Percentiles rank a stretch among this genome's conserved stretches.
These are phyloP conservation scores for Nyssa sinensis DNA, from an alignment of 148 eudicot species.

Conservation along the genomic window DNA sequence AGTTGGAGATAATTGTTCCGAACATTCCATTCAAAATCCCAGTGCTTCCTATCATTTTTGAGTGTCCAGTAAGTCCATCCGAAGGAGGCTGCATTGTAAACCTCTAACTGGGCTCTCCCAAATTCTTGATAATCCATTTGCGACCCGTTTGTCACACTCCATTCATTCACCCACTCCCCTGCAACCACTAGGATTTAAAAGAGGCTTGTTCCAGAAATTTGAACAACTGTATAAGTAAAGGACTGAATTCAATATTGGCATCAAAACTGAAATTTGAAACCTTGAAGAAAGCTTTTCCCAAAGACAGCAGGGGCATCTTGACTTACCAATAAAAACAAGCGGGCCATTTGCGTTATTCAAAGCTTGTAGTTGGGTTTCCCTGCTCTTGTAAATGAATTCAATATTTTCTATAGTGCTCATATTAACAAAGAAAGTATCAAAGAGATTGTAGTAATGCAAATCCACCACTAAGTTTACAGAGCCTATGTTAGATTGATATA, in stretches of 20 bases:
- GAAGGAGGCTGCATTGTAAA: slow-evolving; percentile 69
- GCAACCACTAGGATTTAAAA: slow-evolving; percentile 5
- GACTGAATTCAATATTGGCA: not conserved
- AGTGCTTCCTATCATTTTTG: slow-evolving; percentile 64
- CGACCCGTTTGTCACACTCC: slow-evolving; percentile 60
- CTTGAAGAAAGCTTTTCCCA: not conserved
- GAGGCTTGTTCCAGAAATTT: not conserved
- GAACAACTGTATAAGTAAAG: not conserved
- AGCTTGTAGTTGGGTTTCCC: slow-evolving; percentile 58
- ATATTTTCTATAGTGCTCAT: slow-evolving; percentile 56
- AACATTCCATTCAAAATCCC: slow-evolving; percentile 87
- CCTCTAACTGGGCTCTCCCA: slow-evolving; percentile 63
- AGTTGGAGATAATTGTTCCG: slow-evolving; percentile 57
- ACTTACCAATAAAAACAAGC: slow-evolving; percentile 67
- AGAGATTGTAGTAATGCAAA: slow-evolving; percentile 79
- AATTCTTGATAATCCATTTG: slow-evolving; percentile 60
- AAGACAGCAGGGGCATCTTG: not conserved
- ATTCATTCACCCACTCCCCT: slow-evolving; percentile 94
- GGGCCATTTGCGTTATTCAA: slow-evolving; percentile 60
- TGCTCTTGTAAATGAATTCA: slow-evolving; percentile 59
- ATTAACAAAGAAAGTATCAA: slow-evolving; percentile 49
- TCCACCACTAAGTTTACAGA: slow-evolving; percentile 50
- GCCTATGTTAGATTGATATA: slow-evolving; percentile 66
- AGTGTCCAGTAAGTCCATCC: slow-evolving; percentile 95
- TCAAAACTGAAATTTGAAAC: not conserved